Conservation (phyloP, 179 eudicot species). For the Silene vulgaris region DNA sequence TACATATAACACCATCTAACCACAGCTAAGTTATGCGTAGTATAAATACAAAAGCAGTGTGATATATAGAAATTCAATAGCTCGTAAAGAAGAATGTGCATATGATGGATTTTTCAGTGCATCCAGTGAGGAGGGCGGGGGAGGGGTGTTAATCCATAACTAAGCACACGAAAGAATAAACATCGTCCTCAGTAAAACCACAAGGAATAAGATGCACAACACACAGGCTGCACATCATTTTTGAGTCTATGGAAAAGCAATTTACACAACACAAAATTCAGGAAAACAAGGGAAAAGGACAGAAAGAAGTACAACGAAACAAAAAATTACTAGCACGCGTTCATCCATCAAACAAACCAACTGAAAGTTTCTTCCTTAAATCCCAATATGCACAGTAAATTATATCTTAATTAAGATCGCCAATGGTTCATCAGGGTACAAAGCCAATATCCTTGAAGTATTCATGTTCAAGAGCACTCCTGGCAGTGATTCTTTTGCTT, state of each 20-base stretch:
- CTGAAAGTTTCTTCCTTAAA: constrained; percentile 20
- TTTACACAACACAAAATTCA: constrained; percentile 20
- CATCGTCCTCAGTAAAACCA: background rate
- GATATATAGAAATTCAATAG: background rate
- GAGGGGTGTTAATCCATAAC: background rate
- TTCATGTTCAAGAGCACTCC: constrained; percentile 80
- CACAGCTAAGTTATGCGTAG: too few relatives aligned
- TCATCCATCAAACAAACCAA: constrained; percentile 4
- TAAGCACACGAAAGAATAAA: background rate
- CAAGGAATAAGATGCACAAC: background rate
- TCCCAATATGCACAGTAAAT: constrained; percentile 29
- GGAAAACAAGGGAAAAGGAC: background rate
- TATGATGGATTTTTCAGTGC: background rate
- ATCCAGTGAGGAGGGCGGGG: background rate
- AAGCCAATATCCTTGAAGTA: constrained; percentile 78
- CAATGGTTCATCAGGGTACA: constrained; percentile 49
- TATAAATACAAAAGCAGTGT: background rate
- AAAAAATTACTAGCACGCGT: constrained; percentile 19
- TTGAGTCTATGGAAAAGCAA: constrained; percentile 1
- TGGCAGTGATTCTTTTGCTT: constrained; percentile 85
- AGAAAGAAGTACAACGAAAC: constrained; percentile 20
- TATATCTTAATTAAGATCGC: background rate
- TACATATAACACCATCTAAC: too few relatives aligned
- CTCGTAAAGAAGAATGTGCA: background rate
- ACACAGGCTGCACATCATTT: constrained; percentile 2